Evolutionary conservation across 306 rosid species (phyloP).

Genomic region (Mucuna pruriens): DNA sequence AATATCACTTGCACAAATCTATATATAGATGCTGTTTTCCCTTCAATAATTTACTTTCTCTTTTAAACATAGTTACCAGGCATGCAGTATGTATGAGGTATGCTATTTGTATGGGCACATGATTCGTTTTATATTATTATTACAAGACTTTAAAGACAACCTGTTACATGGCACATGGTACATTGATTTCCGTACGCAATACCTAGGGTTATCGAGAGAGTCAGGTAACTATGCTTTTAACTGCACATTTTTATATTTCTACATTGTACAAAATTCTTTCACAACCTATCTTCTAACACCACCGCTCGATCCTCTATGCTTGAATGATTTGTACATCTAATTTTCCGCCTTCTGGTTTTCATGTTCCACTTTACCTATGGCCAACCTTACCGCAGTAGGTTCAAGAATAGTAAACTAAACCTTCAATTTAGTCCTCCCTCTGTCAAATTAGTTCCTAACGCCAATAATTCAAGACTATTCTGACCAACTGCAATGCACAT

Average conservation of each 20-base stretch:
- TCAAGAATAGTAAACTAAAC: not conserved
- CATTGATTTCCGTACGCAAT: not conserved
- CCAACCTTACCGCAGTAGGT: not conserved
- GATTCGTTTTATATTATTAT: not conserved
- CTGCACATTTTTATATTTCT: not conserved
- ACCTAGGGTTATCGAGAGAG: not conserved
- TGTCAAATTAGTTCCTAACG: not conserved
- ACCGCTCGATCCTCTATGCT: not conserved
- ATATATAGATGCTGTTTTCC: not conserved
- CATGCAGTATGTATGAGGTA: not conserved
- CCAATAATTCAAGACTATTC: not conserved
- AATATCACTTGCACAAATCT: not conserved
- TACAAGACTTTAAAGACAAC: not conserved
- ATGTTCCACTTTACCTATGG: not conserved
- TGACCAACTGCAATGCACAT: not conserved
- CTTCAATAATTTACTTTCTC: not conserved
- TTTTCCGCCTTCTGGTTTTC: not conserved
- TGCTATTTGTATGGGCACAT: not conserved
- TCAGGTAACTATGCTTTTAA: not conserved
- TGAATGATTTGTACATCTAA: not conserved
- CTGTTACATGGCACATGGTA: not conserved
- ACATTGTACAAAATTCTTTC: not conserved
- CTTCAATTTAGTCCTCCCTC: not conserved
- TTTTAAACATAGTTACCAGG: not conserved
- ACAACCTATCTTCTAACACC: conserved; percentile 5